Base-by-base conservation (phyloP, 1,284 basidiomycete genomes). In the Pyrrhoderma noxium region DNA sequence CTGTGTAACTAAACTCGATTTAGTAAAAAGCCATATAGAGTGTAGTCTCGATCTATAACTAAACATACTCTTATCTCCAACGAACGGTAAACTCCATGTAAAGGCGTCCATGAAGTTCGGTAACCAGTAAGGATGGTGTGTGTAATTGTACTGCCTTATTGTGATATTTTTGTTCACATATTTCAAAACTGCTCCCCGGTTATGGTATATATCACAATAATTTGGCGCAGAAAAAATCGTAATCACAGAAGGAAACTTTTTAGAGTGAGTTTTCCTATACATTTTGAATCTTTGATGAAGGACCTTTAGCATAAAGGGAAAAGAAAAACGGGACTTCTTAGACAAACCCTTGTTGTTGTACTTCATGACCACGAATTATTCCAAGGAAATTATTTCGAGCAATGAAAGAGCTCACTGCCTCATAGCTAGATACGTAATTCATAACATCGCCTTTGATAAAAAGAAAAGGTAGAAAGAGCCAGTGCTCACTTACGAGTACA, bases 41-140 rank as follows among this genome's bases (percentile, higher is more conserved):
- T 19, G 13, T 39, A 45, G 18, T 25, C 37, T 35, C 11, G 2
- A 7, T 19, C 2, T 14, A 13, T 47, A 42, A 47, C 51, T 19
- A 14, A 18, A 75, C 82, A 59, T 64, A 92, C 93, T 98, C 74
- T 99, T 99, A 55, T 93, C 84, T 40, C 95, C 95, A 2, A 99
- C 96, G 64, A 99, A 99, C 0, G 95, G 96, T 59, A 99, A 70
- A 75, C 89, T 93, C 96, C 96, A 99, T 1, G 95, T 98, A 67
- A 99, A 99, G 36, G 91, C 95, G 65, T 99, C 93, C 89, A 98
- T 97, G 62, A 98, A 98, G 71, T 98, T 99, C 2, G 95, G 95
- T 38, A 99, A 72, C 83, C 85, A 88, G 63, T 83, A 87, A 2
- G 95, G 96, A 66, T 99, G 95, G 27, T 87, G 79, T 37, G 82